Evolutionary conservation across 2,329 filamentous ascomycete species (phyloP), one percentile per base, ranked within the genome.

Genomic region (Chaetomium sp.): DNA sequence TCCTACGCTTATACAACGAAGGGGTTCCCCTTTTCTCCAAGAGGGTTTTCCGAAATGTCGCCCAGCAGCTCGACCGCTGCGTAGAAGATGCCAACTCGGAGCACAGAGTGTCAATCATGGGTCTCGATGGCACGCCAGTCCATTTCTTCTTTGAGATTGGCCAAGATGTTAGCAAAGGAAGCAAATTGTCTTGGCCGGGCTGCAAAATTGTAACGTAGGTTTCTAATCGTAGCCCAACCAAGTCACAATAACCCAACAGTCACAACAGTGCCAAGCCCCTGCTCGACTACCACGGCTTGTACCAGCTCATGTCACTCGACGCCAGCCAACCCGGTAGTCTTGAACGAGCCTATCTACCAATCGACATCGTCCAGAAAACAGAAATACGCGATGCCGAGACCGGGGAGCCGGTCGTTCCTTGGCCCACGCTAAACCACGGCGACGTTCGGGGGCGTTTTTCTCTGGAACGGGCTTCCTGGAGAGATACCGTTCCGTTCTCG

Each of bases 41-140:
- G 42, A 19, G 33, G 7, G 8, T 31, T 4, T 49, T 58, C 13
- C 55, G 42, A 12, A 21, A 49, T 21, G 25, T 12, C 21, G 56
- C n/a, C 25, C 42, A 60, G 10, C 57, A 60, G 35, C 21, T 60
- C 23, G 47, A 50, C 31, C 49, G 21, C 23, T 60, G 23, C 23
- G 2, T 45, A 6, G 21, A 42, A 16, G 9, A 13, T 10, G 25
- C 19, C 23, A 21, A 58, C 25, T 16, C 45, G 13, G 25, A 47
- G 19, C 38, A 58, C 1, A 21, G 4, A 5, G 56, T 58, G 25
- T 21, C 42, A 16, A 38, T 58, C 29, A 16, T 38, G 27, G 56
- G 35, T 23, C 38, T 58, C 42, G 25, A 58, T 31, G 56, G 56
- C 38, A 49, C 45, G n/a, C 19, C 25, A 5, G 25, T 58, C 23